A percentile compares a stretch with the other conserved stretches of the same genome.
phyloP scores from a whole-genome alignment of 2,329 filamentous ascomycete species.

The Tolypocladium endophyticum region DNA sequence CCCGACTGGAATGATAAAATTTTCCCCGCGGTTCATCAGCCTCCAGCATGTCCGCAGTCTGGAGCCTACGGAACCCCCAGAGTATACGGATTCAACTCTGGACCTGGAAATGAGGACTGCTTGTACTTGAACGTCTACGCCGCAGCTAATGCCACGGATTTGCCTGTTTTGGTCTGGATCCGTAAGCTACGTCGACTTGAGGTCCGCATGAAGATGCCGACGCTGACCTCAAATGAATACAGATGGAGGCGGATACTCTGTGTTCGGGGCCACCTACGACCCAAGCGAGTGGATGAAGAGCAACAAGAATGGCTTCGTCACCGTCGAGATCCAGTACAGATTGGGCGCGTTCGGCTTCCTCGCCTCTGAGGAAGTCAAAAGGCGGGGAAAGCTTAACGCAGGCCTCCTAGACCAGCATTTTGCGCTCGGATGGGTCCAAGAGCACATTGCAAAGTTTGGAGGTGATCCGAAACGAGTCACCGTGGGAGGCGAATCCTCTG shows the following conservation, averaged over 20 bases:
- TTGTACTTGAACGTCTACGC: slow-evolving; percentile 34
- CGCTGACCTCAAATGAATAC: slow-evolving; percentile 8
- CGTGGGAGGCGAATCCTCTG: slow-evolving; percentile 42
- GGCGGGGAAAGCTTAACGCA: slow-evolving; percentile 29
- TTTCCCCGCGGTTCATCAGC: slow-evolving; percentile 16
- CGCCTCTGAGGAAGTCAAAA: slow-evolving; percentile 28
- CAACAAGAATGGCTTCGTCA: slow-evolving; percentile 23
- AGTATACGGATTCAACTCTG: slow-evolving; percentile 9
- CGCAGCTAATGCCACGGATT: slow-evolving; percentile 24
- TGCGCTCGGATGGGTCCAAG: slow-evolving; percentile 41
- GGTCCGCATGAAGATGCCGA: not conserved
- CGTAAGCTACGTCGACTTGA: slow-evolving; percentile 7
- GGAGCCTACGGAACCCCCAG: slow-evolving; percentile 15
- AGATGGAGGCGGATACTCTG: slow-evolving; percentile 21
- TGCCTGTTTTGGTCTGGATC: slow-evolving; percentile 36
- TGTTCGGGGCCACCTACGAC: slow-evolving; percentile 14
- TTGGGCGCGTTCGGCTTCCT: slow-evolving; percentile 35
- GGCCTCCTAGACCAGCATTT: slow-evolving; percentile 41
- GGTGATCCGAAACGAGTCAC: slow-evolving; percentile 41
- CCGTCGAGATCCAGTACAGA: slow-evolving; percentile 25
- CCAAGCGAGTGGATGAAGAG: slow-evolving; percentile 14
- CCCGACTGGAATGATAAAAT: not conserved
- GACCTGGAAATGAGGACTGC: slow-evolving; percentile 30
- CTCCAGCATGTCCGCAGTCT: slow-evolving; percentile 17
- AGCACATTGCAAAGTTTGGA: slow-evolving; percentile 40